Evolutionary conservation across 1,284 basidiomycete genomes (phyloP), one percentile per base, ranked within the genome.

Genomic region (Cutaneotrichosporon cyanovorans): DNA sequence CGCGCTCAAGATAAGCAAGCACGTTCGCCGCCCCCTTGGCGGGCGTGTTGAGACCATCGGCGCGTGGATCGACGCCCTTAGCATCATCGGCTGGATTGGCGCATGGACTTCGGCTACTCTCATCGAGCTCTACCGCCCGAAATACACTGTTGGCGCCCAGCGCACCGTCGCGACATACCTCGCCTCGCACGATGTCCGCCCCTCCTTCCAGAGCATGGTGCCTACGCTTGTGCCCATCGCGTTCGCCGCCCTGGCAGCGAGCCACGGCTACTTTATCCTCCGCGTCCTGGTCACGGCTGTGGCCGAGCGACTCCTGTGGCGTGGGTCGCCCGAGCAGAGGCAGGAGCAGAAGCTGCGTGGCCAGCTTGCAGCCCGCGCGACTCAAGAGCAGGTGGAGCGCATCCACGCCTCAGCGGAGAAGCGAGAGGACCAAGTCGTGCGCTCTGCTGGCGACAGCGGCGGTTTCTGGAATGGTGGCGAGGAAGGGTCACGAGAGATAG

Each of bases 1-100:
- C 67, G 91, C 93, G 2, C 85, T 93, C 77, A 98, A 98, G 75
- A 85, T 98, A 65, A 82, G 84, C 7, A 80, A 83, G 14, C 91
- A 95, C 63, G 78, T 81, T 42, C 80, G 89, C 11, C 79, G 90
- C 16, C 89, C 93, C 1, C 78, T 95, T 32, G 91, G 93, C 0
- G 73, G 77, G 14, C 82, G 92, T 9, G 84, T 85, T 11, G 91
- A 95, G 63, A 85, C 83, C 5, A 90, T 97, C 56, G 93, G 93
- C 0, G 85, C 90, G 0, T 98, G 93, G 93, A 78, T 97, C 34
- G 84, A 92, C 50, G 82, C 84, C 5, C 74, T 98, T 56, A 79
- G 81, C n/a, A 84, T 88, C 73, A 77, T 96, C 62, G 79, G 85
- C 11, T 95, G 89, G 88, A 74, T 93, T 41, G 82, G 83, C 2